These are phyloP conservation scores for Boletus edulis DNA, from an alignment of 768 basidiomycete species.

Conservation along the genomic window DNA sequence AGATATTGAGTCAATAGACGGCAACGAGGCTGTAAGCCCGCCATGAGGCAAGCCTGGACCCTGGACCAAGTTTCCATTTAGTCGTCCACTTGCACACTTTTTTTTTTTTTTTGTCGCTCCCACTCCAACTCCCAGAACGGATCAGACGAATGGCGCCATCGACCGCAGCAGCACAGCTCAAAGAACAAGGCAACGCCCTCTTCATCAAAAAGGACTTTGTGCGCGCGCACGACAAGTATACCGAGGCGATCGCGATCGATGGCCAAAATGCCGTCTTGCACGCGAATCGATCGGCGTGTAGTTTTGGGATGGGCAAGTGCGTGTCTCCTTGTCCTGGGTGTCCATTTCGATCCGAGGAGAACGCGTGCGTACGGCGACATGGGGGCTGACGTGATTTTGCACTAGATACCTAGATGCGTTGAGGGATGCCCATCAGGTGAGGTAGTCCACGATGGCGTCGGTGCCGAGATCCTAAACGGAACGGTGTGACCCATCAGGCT, in stretches of 20 bases:
- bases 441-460: background rate
- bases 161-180: background rate
- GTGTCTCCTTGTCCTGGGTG: background rate
- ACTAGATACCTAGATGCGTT: background rate
- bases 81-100: background rate
- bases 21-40: background rate
- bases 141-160: background rate
- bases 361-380: no score
- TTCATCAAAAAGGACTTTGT: background rate
- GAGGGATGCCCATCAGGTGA: background rate
- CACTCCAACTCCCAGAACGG: background rate
- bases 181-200: background rate
- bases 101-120: no score
- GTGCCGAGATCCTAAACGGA: background rate
- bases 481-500: background rate
- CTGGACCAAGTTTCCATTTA: no score
- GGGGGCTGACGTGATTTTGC: background rate
- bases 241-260: constrained; percentile 2
- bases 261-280: background rate
- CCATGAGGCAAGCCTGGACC: background rate
- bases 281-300: background rate
- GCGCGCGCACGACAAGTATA: background rate
- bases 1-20: background rate
- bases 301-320: background rate
- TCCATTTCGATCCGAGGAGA: no score